phyloP scores from a whole-genome alignment of 2,329 filamentous ascomycete species.

The Bipolaris oryzae region DNA sequence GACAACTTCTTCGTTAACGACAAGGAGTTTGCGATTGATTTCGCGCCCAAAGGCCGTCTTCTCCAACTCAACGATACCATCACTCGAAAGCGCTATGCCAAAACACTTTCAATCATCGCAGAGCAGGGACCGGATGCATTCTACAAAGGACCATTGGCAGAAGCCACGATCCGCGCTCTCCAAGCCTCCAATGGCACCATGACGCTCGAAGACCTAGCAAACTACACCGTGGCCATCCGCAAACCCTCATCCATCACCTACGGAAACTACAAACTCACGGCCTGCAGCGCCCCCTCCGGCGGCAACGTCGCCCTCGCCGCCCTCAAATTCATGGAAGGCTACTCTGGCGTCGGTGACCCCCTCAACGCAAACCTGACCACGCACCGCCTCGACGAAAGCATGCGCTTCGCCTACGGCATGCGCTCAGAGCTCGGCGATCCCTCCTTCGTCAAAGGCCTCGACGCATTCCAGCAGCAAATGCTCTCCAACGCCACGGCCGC shows the following conservation, averaged over 20 bases:
- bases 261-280: constrained; percentile 72
- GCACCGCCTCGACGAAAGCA: constrained; percentile 85
- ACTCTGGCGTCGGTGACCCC: constrained; percentile 65
- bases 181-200: constrained; percentile 79
- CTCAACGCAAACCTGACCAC: constrained; percentile 69
- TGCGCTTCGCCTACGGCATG: constrained; percentile 83
- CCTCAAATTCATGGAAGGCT: constrained; percentile 84
- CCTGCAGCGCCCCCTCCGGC: constrained; percentile 75
- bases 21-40: constrained; percentile 82
- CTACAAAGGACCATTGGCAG: constrained; percentile 73
- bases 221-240: constrained; percentile 72
- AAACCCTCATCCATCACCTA: constrained; percentile 61
- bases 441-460: constrained; percentile 68
- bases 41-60: constrained; percentile 80
- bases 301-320: constrained; percentile 76
- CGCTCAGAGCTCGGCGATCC: constrained; percentile 85
- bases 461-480: constrained; percentile 69
- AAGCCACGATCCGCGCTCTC: constrained; percentile 73
- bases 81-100: constrained; percentile 78
- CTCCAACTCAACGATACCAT: constrained; percentile 77
- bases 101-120: constrained; percentile 79
- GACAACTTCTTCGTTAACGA: constrained; percentile 75
- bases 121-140: constrained; percentile 73
- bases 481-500: constrained; percentile 65
- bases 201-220: constrained; percentile 76